Evolutionary conservation across 139 green algal species (phyloP).

Genomic region (Coelastrella sp.): DNA sequence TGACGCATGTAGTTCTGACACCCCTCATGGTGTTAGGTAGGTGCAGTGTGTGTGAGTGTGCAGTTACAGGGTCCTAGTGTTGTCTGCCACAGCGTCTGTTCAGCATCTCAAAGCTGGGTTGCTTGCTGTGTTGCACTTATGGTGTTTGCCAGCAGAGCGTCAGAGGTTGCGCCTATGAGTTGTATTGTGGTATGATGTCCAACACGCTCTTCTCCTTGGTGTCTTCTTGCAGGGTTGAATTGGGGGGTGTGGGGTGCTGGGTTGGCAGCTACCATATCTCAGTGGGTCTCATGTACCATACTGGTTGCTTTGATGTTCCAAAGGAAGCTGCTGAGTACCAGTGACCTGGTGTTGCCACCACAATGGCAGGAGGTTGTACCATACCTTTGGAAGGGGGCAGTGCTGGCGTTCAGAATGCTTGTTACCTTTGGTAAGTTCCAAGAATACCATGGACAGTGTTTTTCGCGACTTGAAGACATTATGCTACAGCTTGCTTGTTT

Average conservation of each 20-base stretch:
- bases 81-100: too few relatives aligned
- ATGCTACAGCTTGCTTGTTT: too few relatives aligned
- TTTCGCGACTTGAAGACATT: too few relatives aligned
- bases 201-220: too few relatives aligned
- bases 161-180: too few relatives aligned
- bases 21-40: slow-evolving; percentile 45
- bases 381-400: slow-evolving; percentile 52
- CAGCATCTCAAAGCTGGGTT: too few relatives aligned
- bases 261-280: slow-evolving; percentile 54
- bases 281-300: slow-evolving; percentile 42
- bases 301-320: slow-evolving; percentile 56
- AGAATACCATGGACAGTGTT: too few relatives aligned
- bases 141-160: too few relatives aligned
- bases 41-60: too few relatives aligned
- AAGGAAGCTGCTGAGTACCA: slow-evolving; percentile 40
- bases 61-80: too few relatives aligned
- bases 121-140: too few relatives aligned
- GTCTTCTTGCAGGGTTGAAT: slow-evolving; percentile 3
- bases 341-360: slow-evolving; percentile 62
- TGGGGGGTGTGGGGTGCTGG: slow-evolving; percentile 65
- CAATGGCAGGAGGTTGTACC: slow-evolving; percentile 50
- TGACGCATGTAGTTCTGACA: slow-evolving; percentile 53
- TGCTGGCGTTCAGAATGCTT: slow-evolving; percentile 66
- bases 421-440: slow-evolving; percentile 68
- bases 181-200: too few relatives aligned